These are phyloP conservation scores for Boletus sp. DNA, from an alignment of 1,284 basidiomycete species.

Conservation along the genomic window DNA sequence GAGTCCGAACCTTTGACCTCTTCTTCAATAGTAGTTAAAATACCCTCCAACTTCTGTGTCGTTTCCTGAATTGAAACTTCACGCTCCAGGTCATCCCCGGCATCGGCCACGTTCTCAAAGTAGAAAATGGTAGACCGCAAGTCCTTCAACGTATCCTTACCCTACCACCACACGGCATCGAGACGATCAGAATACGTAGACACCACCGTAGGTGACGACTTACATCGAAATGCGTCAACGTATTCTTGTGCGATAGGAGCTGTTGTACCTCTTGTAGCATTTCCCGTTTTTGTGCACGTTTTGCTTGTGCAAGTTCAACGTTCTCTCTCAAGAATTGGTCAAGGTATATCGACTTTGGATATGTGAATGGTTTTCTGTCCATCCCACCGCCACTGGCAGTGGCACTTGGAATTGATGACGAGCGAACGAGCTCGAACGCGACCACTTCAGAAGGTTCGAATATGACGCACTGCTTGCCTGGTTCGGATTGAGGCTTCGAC, in stretches of 20 bases:
- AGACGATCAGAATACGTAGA: neutral
- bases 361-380: constrained; percentile 50
- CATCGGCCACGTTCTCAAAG: constrained; percentile 60
- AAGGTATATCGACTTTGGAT: constrained; percentile 60
- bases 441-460: constrained; percentile 58
- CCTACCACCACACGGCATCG: constrained; percentile 36
- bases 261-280: constrained; percentile 46
- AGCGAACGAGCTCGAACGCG: constrained; percentile 49
- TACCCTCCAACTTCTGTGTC: constrained; percentile 45
- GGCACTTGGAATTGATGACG: constrained; percentile 5
- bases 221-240: constrained; percentile 54
- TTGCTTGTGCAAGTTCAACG: constrained; percentile 45
- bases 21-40: constrained; percentile 49
- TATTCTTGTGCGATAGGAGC: constrained; percentile 43
- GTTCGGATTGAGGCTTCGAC: constrained; percentile 26
- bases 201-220: constrained; percentile 18
- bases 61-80: constrained; percentile 41
- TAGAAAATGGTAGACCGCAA: constrained; percentile 60
- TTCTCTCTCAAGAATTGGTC: constrained; percentile 68
- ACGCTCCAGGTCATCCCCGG: constrained; percentile 45
- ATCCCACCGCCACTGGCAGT: constrained; percentile 23
- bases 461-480: constrained; percentile 49
- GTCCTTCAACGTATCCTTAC: constrained; percentile 56
- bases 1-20: constrained; percentile 48
- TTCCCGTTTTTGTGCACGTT: constrained; percentile 42